A percentile compares a stretch with the other conserved stretches of the same genome.
These are phyloP conservation scores for Lipomyces kockii DNA, from an alignment of 805 yeast genomes.

Conservation along the genomic window DNA sequence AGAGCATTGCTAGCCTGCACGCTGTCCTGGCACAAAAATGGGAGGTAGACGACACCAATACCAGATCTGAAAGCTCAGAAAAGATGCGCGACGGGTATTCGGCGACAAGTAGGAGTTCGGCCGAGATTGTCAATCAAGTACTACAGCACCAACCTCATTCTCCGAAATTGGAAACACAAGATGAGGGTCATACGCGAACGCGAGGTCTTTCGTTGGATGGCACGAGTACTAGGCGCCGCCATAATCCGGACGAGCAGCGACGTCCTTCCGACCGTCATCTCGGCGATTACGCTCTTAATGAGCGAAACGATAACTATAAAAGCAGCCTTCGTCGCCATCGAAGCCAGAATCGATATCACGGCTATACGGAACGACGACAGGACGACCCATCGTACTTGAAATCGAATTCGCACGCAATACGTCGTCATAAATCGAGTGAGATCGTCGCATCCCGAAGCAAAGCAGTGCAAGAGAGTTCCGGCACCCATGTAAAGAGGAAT, in stretches of 20 bases:
- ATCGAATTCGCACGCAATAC: not conserved
- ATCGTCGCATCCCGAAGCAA: not conserved
- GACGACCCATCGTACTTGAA: not conserved
- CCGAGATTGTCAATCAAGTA: not conserved
- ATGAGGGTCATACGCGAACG: not conserved
- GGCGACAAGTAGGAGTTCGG: not conserved
- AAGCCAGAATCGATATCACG: not conserved
- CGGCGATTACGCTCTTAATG: not conserved
- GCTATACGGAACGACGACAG: not conserved
- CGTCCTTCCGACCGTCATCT: not conserved
- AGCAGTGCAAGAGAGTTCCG: constrained; percentile 4
- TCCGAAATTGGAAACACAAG: not conserved
- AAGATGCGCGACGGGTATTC: not conserved
- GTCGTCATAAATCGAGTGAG: not conserved
- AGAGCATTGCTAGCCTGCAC: not conserved
- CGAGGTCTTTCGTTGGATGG: not conserved
- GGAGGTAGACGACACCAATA: not conserved
- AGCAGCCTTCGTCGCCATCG: not conserved
- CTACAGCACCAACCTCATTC: not conserved
- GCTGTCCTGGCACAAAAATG: not conserved
- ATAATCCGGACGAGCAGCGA: not conserved
- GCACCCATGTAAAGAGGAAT: not conserved
- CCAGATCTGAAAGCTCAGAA: not conserved
- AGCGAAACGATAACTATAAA: not conserved
- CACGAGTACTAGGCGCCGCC: not conserved